These are phyloP conservation scores for Colletotrichum godetiae DNA, from an alignment of 2,329 filamentous ascomycete genomes.

Conservation along the genomic window DNA sequence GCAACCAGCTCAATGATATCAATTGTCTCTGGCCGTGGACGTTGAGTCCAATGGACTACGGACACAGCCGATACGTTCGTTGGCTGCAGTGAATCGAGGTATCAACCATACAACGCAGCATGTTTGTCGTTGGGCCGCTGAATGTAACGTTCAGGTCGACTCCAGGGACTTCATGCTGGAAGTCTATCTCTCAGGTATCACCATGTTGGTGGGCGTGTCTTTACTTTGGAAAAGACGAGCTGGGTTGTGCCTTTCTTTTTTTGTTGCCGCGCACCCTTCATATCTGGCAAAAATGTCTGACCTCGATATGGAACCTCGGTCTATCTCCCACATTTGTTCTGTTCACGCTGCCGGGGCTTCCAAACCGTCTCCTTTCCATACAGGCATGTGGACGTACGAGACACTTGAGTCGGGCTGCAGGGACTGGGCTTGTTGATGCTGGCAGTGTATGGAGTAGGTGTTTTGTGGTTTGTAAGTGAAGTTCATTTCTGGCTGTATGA, in stretches of 20 bases:
- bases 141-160: conserved; percentile 1
- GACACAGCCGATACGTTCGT: background rate
- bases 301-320: conserved; percentile 1
- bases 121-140: background rate
- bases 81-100: background rate
- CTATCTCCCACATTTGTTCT: background rate
- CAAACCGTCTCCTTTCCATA: background rate
- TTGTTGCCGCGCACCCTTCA: background rate
- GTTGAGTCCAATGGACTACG: background rate
- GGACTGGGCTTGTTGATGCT: conserved; percentile 8
- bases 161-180: background rate
- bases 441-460: background rate
- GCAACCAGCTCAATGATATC: background rate
- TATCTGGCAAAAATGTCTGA: background rate
- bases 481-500: background rate
- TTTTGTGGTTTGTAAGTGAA: background rate
- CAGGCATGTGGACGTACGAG: background rate
- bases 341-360: background rate
- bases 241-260: conserved; percentile 11
- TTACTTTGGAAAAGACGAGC: background rate
- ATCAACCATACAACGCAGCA: background rate
- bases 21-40: background rate
- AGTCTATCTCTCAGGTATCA: background rate
- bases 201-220: background rate
- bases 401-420: conserved; percentile 1